phyloP scores from a whole-genome alignment of 805 yeast species.

The Candida ulmi region DNA sequence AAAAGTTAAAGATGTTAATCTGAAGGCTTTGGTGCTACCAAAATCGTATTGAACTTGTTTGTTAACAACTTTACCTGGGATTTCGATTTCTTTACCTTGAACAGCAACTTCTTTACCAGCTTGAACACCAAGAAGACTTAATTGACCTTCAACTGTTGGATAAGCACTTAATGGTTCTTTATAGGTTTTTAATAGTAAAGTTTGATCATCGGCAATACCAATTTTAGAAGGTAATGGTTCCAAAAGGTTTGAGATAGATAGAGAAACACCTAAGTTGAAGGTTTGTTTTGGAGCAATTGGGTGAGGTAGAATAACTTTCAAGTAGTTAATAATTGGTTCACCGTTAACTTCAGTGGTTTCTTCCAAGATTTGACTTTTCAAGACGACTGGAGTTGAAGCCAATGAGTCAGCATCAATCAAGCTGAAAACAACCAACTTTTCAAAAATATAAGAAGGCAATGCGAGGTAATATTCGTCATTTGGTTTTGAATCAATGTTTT shows the following conservation, averaged over 20 bases:
- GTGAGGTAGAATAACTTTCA: constrained; percentile 48
- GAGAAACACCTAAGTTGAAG: constrained; percentile 41
- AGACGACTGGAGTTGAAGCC: constrained; percentile 7
- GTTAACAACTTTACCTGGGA: constrained; percentile 33
- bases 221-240: constrained; percentile 62
- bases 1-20: constrained; percentile 44
- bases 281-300: constrained; percentile 63
- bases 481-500: constrained; percentile 54
- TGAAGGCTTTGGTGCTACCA: constrained; percentile 39
- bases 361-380: constrained; percentile 23
- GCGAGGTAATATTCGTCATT: constrained; percentile 51
- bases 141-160: constrained; percentile 39
- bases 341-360: constrained; percentile 22
- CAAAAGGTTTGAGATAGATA: constrained; percentile 41
- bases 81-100: constrained; percentile 24
- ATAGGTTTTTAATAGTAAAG: constrained; percentile 45
- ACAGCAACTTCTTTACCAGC: constrained; percentile 40
- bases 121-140: constrained; percentile 40
- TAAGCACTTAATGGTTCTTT: constrained; percentile 61
- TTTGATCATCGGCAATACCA: constrained; percentile 55
- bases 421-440: constrained; percentile 40
- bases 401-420: constrained; percentile 26
- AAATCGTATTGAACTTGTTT: constrained; percentile 53
- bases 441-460: constrained; percentile 42
- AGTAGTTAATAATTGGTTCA: constrained; percentile 29